Base-by-base conservation (phyloP, 2,329 filamentous ascomycete species). In the Epichloe uncinata region DNA sequence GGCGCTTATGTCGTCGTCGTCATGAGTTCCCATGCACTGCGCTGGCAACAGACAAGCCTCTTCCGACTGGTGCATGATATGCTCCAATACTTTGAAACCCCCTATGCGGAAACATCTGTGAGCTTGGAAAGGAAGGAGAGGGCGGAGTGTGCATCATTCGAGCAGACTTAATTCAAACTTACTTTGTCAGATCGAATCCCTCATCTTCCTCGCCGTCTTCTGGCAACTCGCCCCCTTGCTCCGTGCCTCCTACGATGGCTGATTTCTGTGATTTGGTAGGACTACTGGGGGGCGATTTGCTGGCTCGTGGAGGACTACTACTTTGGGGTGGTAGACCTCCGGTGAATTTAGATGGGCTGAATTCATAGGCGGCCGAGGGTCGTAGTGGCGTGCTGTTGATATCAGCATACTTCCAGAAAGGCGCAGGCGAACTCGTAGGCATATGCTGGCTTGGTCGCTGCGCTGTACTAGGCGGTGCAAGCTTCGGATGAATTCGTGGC, bases 321-420 rank as follows among this genome's bases (percentile, higher is more conserved):
- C 79, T 82, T 36, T 73, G 69, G 3, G 72, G 68, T 20, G 72
- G 71, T 33, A 70, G 52, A 7, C 57, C 57, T 30, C 65, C 65
- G 20, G 65, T 60, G 15, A 63, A 60, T 60, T 81, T 82, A 7
- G 73, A 74, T 2, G 81, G 81, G 58, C 79, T 83, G 40, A 75
- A 62, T 53, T 84, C 79, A 50, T 77, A 79, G 4, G 69, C 64
- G 0, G 64, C 59, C 4, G 66, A 57, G 13, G 71, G 67, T 57
- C 72, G 72, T 48, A 85, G 70, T 2, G 86, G 86, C 2, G 85
- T 90, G 64, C 81, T 87, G 26, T 79, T 78, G 52, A 87, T 77
- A 56, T 89, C 85, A 40, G 85, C 82, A 65, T 86, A 93, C 64
- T 87, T 89, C 87, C 87, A 94, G 65, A 94, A 93, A 0, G 87